Evolutionary conservation across 192 early-diverging fungal species (phyloP), one percentile per base, ranked within the genome.

Genomic region (Irineochytrium annulatum): DNA sequence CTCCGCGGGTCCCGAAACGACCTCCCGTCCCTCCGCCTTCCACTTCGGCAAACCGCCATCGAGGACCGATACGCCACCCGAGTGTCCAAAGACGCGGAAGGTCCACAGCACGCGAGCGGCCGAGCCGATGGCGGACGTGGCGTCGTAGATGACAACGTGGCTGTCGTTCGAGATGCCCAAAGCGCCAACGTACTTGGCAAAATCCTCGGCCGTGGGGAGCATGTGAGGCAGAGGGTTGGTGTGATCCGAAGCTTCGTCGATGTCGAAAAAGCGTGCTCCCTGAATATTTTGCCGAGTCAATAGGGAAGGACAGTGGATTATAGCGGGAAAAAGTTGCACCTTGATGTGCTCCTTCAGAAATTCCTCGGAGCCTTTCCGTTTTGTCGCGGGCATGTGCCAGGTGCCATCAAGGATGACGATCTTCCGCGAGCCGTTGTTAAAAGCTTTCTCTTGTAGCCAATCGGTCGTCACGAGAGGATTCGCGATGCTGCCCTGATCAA

Each of bases 21-120:
- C 60, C 26, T 77, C 77, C 20, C 75, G 62, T 43, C 77, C 74
- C 24, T 80, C 83, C 2, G 59, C 60, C 3, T 75, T 63, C 95
- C 95, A 98, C 31, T 79, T 80, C 3, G 79, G 80, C 34, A 98
- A 60, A n/a, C 95, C 95, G 27, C 95, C 95, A 45, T 98, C 82
- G 49, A 98, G 69, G 11, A 98, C 83, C 31, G 90, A 92, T 2
- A 95, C 84, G 1, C 87, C 86, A 34, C 32, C 55, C 30, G 85
- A 51, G 59, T 98, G 95, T 5, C 91, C 91, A 86, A 98, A 93
- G 17, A 77, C 88, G 62, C 89, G 88, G 71, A 95, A 92, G 34
- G 91, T 95, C 93, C 93, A 98, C 63, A 87, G 92, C 20, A 92
- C 89, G 17, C 95, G 85, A 41, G 85, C 83, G 8, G 93, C 86